phyloP scores from a whole-genome alignment of 1,139 yeast species.

The Geotrichum cucujoidarum region DNA sequence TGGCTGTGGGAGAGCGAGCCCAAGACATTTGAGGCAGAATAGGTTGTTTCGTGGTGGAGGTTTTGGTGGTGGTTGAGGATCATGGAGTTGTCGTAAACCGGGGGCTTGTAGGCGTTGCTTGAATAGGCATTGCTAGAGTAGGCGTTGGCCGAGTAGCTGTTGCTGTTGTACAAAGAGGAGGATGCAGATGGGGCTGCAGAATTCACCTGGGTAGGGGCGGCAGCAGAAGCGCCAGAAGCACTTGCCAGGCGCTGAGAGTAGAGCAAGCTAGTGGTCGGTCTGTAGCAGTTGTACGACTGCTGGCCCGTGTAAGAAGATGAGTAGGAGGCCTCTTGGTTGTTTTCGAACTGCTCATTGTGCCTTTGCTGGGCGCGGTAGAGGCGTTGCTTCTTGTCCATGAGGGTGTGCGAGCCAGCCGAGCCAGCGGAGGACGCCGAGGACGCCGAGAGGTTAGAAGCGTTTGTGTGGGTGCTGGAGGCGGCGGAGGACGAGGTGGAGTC shows the following conservation, averaged over 20 bases:
- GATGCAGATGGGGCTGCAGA: too few relatives aligned
- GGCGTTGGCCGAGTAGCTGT: too few relatives aligned
- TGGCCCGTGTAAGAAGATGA: background rate
- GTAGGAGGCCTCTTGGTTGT: background rate
- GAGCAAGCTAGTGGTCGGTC: slow-evolving; percentile 2
- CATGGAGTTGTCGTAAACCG: slow-evolving; percentile 8
- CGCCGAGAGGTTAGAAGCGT: background rate
- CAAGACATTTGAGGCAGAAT: background rate
- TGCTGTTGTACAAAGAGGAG: too few relatives aligned
- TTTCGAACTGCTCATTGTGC: background rate
- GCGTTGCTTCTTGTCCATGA: background rate
- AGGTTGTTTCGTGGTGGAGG: background rate
- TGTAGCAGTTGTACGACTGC: slow-evolving; percentile 12
- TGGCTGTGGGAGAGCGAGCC: background rate
- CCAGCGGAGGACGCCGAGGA: background rate
- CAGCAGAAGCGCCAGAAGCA: background rate
- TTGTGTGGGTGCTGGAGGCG: background rate
- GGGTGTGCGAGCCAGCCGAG: background rate
- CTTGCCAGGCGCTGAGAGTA: slow-evolving; percentile 1
- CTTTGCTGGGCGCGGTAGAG: background rate
- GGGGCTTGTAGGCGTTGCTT: background rate
- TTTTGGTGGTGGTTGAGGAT: slow-evolving; percentile 13
- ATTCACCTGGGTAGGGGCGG: background rate
- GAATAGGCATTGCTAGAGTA: too few relatives aligned
- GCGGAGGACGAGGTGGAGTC: slow-evolving; percentile 9